Evolutionary conservation across 202 grass and related monocot genomes (phyloP), one percentile per base, ranked within the genome.

Genomic region (Schoenoplectus tabernaemontani): DNA sequence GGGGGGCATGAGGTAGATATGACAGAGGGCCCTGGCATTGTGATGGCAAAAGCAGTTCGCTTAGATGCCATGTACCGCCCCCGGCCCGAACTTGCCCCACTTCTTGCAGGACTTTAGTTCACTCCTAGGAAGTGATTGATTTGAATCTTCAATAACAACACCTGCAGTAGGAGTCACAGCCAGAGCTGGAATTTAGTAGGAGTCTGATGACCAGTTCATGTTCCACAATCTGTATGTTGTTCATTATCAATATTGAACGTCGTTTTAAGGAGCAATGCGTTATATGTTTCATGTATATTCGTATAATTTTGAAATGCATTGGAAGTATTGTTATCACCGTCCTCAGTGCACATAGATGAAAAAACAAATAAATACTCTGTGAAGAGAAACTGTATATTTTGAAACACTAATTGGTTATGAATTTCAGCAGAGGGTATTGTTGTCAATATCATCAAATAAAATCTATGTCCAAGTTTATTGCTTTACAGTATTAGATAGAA

Each of bases 31-130:
- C 11, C 30, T 0, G 88, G 88, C 1, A 0, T 88, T 0, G 59
- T 82, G 16, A 28, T 87, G 0, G 58, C 44, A 1, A 88, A 57
- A 76, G 88, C 46, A 0, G 38, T 83, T 7, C 79, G 82, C 12
- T 57, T 90, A 11, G 82, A 93, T 58, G 88, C 88, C 19, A 50
- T 70, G 32, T 86, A 78, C 59, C 76, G 9, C 10, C 88, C 91
- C 0, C 84, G 86, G 2, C 15, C 48, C 9, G 51, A 47, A 51
- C 77, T 86, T 83, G 0, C 17, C 0, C 16, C 41, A 39, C 43
- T 81, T 41, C 81, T 90, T 38, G 2, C 15, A 3, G 23, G 37
- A 15, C 76, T 88, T 26, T 86, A 41, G 84, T 7, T 19, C 26
- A 61, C 10, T 61, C 8, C 58, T 30, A 24, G 58, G 23, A 2